These are phyloP conservation scores for Phytophthora niederhauseri DNA, from an alignment of 352 stramenopile species.

Conservation along the genomic window DNA sequence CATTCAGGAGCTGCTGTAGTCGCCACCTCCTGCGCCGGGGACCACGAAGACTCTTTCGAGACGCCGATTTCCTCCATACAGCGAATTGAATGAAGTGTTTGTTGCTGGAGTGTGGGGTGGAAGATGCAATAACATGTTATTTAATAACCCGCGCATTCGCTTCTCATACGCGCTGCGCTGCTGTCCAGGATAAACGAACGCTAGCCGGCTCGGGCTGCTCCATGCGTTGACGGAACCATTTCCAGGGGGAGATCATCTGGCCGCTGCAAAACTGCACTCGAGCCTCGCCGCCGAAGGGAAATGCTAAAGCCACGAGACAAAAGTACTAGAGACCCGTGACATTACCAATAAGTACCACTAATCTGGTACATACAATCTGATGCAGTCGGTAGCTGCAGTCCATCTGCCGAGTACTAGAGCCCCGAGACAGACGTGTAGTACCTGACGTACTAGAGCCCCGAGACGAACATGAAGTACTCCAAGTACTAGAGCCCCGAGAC, in stretches of 20 bases:
- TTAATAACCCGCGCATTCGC: conserved; percentile 30
- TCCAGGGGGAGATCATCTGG: neutral
- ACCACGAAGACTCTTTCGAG: neutral
- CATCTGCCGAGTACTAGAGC: too few relatives aligned
- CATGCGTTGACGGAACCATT: conserved; percentile 22
- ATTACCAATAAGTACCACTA: too few relatives aligned
- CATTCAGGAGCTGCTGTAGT: conserved; percentile 40
- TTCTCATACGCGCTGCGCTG: conserved; percentile 19
- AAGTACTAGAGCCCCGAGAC: too few relatives aligned
- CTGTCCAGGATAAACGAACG: conserved; percentile 20
- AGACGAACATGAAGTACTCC: too few relatives aligned
- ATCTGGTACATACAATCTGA: too few relatives aligned
- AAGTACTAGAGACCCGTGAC: too few relatives aligned
- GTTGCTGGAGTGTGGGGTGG: conserved; percentile 2
- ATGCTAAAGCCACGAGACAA: too few relatives aligned
- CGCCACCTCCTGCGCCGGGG: neutral
- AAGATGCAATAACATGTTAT: conserved; percentile 42
- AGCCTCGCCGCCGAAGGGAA: conserved; percentile 9
- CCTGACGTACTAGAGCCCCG: too few relatives aligned
- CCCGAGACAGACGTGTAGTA: too few relatives aligned
- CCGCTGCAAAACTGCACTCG: conserved; percentile 21
- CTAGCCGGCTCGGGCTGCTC: conserved; percentile 12
- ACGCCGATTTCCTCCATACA: neutral
- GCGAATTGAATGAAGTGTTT: conserved; percentile 4
- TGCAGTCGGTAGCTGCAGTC: too few relatives aligned